Conservation (phyloP, 441 rosid genomes). For the Capsella rubella region DNA sequence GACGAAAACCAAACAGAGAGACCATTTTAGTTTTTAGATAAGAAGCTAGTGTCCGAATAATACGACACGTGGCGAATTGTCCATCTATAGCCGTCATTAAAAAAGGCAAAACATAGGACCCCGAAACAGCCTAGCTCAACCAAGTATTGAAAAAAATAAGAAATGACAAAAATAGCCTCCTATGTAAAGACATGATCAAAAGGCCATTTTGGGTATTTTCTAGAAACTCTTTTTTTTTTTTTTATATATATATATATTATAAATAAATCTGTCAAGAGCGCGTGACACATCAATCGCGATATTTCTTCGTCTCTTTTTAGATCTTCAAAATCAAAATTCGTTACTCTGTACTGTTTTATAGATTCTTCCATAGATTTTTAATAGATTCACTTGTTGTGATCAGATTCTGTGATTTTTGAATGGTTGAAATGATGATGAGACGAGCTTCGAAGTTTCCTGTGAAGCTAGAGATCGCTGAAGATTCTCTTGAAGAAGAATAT, state of each 20-base stretch:
- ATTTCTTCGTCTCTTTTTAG: constrained; percentile 28
- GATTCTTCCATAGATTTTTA: background rate
- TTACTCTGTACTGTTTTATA: background rate
- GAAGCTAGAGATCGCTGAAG: constrained; percentile 83
- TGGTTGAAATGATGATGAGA: constrained; percentile 73
- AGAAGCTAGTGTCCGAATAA: constrained; percentile 3
- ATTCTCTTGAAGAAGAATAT: constrained; percentile 71
- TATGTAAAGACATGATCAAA: background rate
- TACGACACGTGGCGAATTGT: constrained; percentile 26
- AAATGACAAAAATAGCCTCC: constrained; percentile 29
- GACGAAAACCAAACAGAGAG: constrained; percentile 2
- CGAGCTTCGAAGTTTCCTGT: constrained; percentile 51
- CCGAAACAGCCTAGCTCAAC: constrained; percentile 25
- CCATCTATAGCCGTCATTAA: constrained; percentile 44
- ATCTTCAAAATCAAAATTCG: constrained; percentile 30
- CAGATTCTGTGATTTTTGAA: constrained; percentile 31
- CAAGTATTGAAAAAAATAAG: background rate
- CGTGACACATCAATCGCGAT: constrained; percentile 25
- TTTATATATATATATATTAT: background rate
- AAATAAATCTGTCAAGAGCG: background rate
- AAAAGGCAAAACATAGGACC: constrained; percentile 34
- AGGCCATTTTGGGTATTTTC: constrained; percentile 25
- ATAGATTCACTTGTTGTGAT: background rate
- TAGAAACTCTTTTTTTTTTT: background rate
- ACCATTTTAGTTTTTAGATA: background rate